Evolutionary conservation across 2,329 filamentous ascomycete species (phyloP).

Genomic region (Tympanopsis confertula): DNA sequence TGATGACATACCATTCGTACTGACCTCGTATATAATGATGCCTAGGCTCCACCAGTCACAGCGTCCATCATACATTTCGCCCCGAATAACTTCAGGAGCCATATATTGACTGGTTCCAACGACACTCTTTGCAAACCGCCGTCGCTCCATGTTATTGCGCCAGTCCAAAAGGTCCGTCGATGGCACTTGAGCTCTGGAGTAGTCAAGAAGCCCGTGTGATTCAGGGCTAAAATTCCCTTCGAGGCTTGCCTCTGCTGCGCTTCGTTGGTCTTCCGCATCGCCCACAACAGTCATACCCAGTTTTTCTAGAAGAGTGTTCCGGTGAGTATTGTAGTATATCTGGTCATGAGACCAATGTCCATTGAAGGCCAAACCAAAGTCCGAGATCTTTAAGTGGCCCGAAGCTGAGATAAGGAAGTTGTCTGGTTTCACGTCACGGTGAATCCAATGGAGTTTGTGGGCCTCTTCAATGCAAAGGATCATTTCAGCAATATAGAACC

Average conservation of each 20-base stretch:
- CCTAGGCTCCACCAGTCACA: conserved; percentile 98
- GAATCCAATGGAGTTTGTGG: conserved; percentile 79
- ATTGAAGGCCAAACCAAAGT: conserved; percentile 91
- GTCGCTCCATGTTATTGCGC: conserved; percentile 58
- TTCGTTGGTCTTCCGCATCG: conserved; percentile 41
- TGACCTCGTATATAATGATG: conserved; percentile 66
- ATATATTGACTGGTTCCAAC: conserved; percentile 97
- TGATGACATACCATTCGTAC: too few species aligned
- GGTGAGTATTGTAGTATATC: conserved; percentile 71
- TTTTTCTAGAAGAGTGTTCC: conserved; percentile 67
- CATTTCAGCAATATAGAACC: conserved; percentile 92
- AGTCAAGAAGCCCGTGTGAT: too few species aligned
- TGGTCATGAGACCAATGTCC: conserved; percentile 91
- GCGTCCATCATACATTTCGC: conserved; percentile 75
- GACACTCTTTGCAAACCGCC: conserved; percentile 68
- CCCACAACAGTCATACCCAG: conserved; percentile 64
- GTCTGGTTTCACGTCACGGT: conserved; percentile 92
- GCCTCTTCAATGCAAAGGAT: conserved; percentile 87
- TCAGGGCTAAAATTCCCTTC: too few species aligned
- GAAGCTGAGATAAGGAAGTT: conserved; percentile 86
- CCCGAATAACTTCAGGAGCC: conserved; percentile 84
- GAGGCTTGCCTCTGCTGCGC: conserved; percentile 18
- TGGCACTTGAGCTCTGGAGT: not conserved
- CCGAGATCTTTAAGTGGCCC: conserved; percentile 87
- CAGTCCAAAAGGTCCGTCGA: conserved; percentile 22